Evolutionary conservation across 495 filamentous ascomycete species (phyloP), one percentile per base, ranked within the genome.

Genomic region (Usnea hakonensis): DNA sequence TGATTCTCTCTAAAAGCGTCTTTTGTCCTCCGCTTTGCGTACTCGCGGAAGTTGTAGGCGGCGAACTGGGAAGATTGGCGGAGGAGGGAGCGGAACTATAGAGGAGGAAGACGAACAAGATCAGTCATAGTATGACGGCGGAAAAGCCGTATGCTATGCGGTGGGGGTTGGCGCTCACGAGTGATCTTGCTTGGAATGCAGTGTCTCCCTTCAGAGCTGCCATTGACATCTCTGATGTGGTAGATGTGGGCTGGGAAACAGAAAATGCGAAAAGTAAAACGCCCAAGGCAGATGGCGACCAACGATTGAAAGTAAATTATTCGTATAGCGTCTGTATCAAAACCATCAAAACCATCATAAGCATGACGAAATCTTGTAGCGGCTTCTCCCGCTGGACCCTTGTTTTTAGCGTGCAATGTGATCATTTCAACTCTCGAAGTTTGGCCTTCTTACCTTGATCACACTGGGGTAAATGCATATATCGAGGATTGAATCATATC

Each of bases 1-100:
- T 79, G 72, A 71, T 95, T 81, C 73, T 93, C 91, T 61, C 89
- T 83, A 73, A 98, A 98, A 13, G 89, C 84, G 78, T 96, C 94
- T 69, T 78, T 79, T 68, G 94, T 93, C 70, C 94, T 83, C 61
- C 95, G 86, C 72, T 84, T 89, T 35, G 95, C 92, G 76, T 97
- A 98, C 68, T 97, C 93, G 71, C 94, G 85, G 81, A 96, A 98
- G 74, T 97, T 97, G 81, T 96, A 98, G 64, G 86, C 81, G 57
- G 91, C 85, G 74, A 97, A 98, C 67, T 95, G 89, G 56, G 83
- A 81, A 21, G 90, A 85, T 74, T 92, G 88, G 37, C 94, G 90
- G 67, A 96, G 79, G 64, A 98, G 81, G 64, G 92, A 92, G 53
- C 95, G 93, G 77, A 95, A 97, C 91, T 97, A 67, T 38, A 55